A percentile compares a stretch with the other conserved stretches of the same genome.
Conservation (phyloP, 164 flowering plant species). For the Chimonanthus salicifolius region DNA sequence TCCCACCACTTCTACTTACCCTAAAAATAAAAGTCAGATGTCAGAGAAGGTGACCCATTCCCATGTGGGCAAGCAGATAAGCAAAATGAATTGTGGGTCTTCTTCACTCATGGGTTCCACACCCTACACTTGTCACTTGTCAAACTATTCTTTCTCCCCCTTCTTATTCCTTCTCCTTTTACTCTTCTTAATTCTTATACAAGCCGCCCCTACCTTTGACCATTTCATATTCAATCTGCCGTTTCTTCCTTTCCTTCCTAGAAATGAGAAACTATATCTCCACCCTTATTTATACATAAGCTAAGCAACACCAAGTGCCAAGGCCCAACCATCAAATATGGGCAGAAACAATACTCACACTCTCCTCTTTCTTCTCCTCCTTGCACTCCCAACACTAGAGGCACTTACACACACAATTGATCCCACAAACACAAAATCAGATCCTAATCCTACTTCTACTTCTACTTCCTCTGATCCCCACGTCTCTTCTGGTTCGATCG, state of each 20-base stretch:
- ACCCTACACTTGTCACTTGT: too few relatives aligned
- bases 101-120: too few relatives aligned
- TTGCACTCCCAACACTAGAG: not conserved
- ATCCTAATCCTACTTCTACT: not conserved
- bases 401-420: not conserved
- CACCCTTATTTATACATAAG: not conserved
- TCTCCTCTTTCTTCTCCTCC: not conserved
- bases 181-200: not conserved
- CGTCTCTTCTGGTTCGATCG: too few relatives aligned
- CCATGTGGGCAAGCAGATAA: too few relatives aligned
- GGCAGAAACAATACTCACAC: not conserved
- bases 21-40: not conserved
- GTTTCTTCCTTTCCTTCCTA: not conserved
- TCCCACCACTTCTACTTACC: not conserved
- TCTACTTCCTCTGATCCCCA: not conserved
- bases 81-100: too few relatives aligned
- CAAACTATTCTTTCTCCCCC: not conserved
- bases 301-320: too few relatives aligned
- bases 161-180: not conserved
- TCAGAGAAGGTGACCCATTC: not conserved
- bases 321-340: not conserved
- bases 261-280: not conserved
- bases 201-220: not conserved
- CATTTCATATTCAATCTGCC: not conserved
- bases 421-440: not conserved